Base-by-base conservation (phyloP, 2,329 filamentous ascomycete species). In the Cladosporium velox region DNA sequence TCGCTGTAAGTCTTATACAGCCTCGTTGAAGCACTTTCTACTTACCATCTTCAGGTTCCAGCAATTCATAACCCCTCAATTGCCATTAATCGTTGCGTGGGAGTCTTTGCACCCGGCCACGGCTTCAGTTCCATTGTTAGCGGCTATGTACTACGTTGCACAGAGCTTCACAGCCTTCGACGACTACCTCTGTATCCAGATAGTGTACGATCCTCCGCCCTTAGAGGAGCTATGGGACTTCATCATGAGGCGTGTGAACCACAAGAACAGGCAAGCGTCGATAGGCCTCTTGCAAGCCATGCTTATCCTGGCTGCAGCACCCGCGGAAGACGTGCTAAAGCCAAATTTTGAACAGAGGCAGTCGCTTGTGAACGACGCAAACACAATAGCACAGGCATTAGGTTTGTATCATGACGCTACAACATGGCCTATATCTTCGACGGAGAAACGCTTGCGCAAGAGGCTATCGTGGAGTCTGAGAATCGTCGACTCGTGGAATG, bases 121-220 rank as follows among this genome's bases (percentile, higher is more conserved):
- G 7, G 15, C 49, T 12, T 28, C 49, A 52, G 26, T 52, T 10
- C 49, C 38, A 4, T 44, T 52, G 7, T n/a, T 52, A 11, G 49
- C 49, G 26, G 49, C 49, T 2, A 28, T 52, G 2, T 52, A 52
- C 49, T 52, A 52, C 49, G 15, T 52, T 52, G 21, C 49, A 2
- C 49, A 52, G 26, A 28, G 24, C 24, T 52, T 52, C 15, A 52
- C 49, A 24, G 49, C 49, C 6, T 52, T 52, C 24, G 49, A 52
- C 49, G 49, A 52, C 26, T 52, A 52, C 28, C 49, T 52, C 21
- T 52, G 49, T 52, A 52, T 52, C 49, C 49, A 52, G 26, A 52
- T 28, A 52, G 49, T 28, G 14, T 52, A 52, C 49, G 49, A 52
- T 28, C 15, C 24, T 4, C 49, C 49, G 49, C 49, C 49, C 15